Conservation (phyloP, 225 moss, liverwort and hornwort species). For the Anthoceros angustus region DNA sequence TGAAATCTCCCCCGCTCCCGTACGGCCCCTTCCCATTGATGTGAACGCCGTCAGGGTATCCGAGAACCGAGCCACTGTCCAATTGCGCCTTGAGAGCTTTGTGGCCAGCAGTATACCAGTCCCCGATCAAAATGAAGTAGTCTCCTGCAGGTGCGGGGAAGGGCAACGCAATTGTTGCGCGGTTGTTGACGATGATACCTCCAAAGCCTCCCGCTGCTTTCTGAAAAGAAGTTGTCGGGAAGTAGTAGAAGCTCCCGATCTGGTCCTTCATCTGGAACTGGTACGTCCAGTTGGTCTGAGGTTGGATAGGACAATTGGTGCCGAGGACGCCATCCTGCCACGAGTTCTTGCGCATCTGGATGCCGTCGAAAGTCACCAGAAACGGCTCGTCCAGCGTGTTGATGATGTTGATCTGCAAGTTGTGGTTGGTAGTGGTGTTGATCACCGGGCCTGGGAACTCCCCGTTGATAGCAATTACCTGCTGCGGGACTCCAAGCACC, state of each 20-base stretch:
- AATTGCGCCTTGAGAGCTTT: slow-evolving; percentile 22
- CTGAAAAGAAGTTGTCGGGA: slow-evolving; percentile 30
- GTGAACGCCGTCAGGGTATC: slow-evolving; percentile 27
- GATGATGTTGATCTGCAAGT: slow-evolving; percentile 24
- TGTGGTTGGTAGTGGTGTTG: slow-evolving; percentile 38
- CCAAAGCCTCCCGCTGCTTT: slow-evolving; percentile 41
- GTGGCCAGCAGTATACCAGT: slow-evolving; percentile 34
- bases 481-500: slow-evolving; percentile 20
- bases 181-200: slow-evolving; percentile 26
- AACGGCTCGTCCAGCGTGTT: slow-evolving; percentile 40
- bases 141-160: slow-evolving; percentile 30
- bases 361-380: slow-evolving; percentile 42
- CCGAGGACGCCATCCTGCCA: slow-evolving; percentile 47
- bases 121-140: slow-evolving; percentile 26
- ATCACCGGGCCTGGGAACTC: slow-evolving; percentile 43
- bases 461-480: slow-evolving; percentile 40
- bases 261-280: slow-evolving; percentile 35
- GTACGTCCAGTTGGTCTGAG: slow-evolving; percentile 31
- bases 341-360: slow-evolving; percentile 28
- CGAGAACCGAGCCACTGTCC: slow-evolving; percentile 25
- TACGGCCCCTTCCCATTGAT: slow-evolving; percentile 33
- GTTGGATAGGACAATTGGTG: slow-evolving; percentile 39
- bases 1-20: slow-evolving; percentile 14
- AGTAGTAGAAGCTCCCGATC: slow-evolving; percentile 38
- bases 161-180: slow-evolving; percentile 14